phyloP scores from a whole-genome alignment of 345 rosid genomes.

The Erucastrum elatum region DNA sequence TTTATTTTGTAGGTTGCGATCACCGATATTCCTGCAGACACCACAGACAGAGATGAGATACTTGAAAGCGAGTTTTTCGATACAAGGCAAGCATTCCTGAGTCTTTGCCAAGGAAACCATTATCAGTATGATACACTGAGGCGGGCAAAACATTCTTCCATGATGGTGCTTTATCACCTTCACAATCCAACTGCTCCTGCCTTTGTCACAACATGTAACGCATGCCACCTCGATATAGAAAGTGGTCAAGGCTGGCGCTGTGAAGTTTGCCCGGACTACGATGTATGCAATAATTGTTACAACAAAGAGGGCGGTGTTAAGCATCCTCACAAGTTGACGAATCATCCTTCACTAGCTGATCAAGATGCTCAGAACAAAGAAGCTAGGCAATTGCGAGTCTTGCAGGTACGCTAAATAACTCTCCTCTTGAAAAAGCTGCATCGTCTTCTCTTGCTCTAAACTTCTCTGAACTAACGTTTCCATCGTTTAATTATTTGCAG shows the following conservation, averaged over 20 bases:
- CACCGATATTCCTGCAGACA: constrained; percentile 67
- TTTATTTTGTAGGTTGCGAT: constrained; percentile 55
- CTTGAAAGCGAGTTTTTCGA: constrained; percentile 86
- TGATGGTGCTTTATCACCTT: background rate
- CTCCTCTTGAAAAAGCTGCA: background rate
- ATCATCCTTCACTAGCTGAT: constrained; percentile 83
- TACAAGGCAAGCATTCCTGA: background rate
- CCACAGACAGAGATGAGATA: constrained; percentile 91
- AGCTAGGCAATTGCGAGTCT: constrained; percentile 87
- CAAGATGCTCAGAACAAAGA: constrained; percentile 97
- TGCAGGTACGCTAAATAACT: constrained; percentile 52
- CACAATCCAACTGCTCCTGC: background rate
- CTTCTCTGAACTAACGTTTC: background rate
- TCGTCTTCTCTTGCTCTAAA: background rate
- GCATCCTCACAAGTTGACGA: constrained; percentile 96
- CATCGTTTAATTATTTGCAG: constrained; percentile 51
- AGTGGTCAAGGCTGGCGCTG: constrained; percentile 99
- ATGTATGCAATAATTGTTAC: constrained; percentile 87
- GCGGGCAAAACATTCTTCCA: constrained; percentile 2
- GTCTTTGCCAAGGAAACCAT: constrained; percentile 1
- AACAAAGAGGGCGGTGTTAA: constrained; percentile 73
- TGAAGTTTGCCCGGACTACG: constrained; percentile 95
- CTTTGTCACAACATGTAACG: background rate
- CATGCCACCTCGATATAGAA: constrained; percentile 87
- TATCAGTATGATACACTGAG: background rate